Evolutionary conservation across 169 alveolate genomes (phyloP).

Genomic region (Eimeria falciformis): DNA sequence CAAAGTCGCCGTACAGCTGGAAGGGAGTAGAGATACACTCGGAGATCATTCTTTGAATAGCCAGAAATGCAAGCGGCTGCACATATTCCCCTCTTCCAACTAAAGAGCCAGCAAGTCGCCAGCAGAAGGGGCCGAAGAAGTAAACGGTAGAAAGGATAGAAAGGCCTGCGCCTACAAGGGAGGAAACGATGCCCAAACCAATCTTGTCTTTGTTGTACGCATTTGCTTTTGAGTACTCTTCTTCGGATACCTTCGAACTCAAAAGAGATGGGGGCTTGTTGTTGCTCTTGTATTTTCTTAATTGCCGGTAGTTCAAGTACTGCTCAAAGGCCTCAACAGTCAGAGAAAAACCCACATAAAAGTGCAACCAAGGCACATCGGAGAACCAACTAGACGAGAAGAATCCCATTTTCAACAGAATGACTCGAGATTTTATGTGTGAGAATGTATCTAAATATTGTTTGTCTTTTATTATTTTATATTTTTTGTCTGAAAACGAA

Average conservation of each 20-base stretch:
- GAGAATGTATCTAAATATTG: background rate
- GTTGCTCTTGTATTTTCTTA: slow-evolving; percentile 40
- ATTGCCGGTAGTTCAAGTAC: slow-evolving; percentile 74
- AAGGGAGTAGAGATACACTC: slow-evolving; percentile 49
- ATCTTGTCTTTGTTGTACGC: slow-evolving; percentile 79
- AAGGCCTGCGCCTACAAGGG: slow-evolving; percentile 40
- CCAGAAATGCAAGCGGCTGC: slow-evolving; percentile 64
- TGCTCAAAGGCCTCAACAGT: slow-evolving; percentile 76
- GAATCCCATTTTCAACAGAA: slow-evolving; percentile 32
- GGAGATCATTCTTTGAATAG: slow-evolving; percentile 33
- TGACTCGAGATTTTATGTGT: background rate
- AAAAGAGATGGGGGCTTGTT: slow-evolving; percentile 20
- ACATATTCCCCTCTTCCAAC: slow-evolving; percentile 58
- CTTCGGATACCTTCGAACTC: slow-evolving; percentile 54
- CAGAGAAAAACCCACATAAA: slow-evolving; percentile 72
- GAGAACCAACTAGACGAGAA: slow-evolving; percentile 63
- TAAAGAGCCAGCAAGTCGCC: slow-evolving; percentile 70
- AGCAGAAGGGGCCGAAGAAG: slow-evolving; percentile 71
- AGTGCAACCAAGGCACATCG: slow-evolving; percentile 77
- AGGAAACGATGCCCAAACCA: slow-evolving; percentile 70
- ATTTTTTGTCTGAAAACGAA: background rate
- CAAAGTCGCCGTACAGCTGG: slow-evolving; percentile 88
- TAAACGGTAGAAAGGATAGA: slow-evolving; percentile 60
- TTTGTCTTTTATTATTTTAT: background rate
- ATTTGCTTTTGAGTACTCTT: slow-evolving; percentile 52